These are phyloP conservation scores for Setaria viridis DNA, from an alignment of 202 grass and related monocot genomes.

Conservation along the genomic window DNA sequence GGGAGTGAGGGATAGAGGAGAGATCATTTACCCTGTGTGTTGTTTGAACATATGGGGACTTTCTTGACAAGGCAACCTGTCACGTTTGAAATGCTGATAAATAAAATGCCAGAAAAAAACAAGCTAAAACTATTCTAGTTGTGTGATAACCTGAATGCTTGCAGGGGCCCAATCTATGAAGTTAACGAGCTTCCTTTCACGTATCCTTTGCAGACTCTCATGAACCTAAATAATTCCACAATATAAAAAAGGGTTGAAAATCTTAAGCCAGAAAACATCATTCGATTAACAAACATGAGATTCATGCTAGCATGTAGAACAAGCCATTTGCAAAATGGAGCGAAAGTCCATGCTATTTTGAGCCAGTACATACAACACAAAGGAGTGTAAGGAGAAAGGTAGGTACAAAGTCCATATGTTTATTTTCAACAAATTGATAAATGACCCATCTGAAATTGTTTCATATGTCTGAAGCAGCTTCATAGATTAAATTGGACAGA, in stretches of 20 bases:
- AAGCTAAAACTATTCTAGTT: conserved; percentile 1
- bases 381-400: not conserved
- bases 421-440: conserved; percentile 16
- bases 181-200: conserved; percentile 98
- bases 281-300: not conserved
- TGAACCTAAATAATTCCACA: conserved; percentile 71
- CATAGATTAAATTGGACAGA: not conserved
- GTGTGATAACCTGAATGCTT: conserved; percentile 84
- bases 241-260: not conserved
- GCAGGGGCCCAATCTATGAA: conserved; percentile 99
- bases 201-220: conserved; percentile 97
- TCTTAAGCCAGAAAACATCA: not conserved
- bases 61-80: conserved; percentile 98
- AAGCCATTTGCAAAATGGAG: conserved; percentile 17
- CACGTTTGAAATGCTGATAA: conserved; percentile 26
- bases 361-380: not conserved
- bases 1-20: not conserved
- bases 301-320: not conserved
- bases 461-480: not conserved
- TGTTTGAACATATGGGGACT: conserved; percentile 99
- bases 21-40: conserved; percentile 83
- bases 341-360: not conserved
- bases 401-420: conserved; percentile 11
- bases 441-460: conserved; percentile 28
- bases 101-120: conserved; percentile 21